Conservation (phyloP, 257 asterid species). For the Ophiorrhiza pumila region DNA sequence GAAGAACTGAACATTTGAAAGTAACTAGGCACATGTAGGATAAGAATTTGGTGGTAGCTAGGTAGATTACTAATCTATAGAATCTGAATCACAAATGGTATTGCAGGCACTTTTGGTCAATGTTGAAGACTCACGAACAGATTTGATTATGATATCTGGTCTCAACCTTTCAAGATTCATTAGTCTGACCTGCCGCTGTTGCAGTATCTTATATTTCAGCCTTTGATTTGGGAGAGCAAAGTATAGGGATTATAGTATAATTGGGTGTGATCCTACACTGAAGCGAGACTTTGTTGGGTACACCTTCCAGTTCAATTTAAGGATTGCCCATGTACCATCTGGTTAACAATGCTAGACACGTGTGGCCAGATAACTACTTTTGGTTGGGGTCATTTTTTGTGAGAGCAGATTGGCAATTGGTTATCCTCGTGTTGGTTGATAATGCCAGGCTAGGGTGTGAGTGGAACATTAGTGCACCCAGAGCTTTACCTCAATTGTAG, state of each 20-base stretch:
- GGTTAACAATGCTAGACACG: conserved; percentile 19
- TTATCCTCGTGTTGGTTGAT: conserved; percentile 26
- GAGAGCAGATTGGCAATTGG: conserved; percentile 16
- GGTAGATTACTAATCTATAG: conserved; percentile 42
- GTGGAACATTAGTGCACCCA: conserved; percentile 22
- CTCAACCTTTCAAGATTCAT: conserved; percentile 41
- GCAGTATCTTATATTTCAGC: conserved; percentile 36
- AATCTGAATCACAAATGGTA: conserved; percentile 51
- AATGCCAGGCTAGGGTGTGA: conserved; percentile 28
- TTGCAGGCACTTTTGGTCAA: conserved; percentile 66
- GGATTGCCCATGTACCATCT: conserved; percentile 23
- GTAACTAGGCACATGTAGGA: conserved; percentile 28
- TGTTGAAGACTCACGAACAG: conserved; percentile 53
- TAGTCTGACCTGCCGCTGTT: conserved; percentile 47
- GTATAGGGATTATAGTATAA: conserved; percentile 27
- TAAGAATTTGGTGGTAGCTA: conserved; percentile 34
- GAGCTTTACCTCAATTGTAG: conserved; percentile 26
- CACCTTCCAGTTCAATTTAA: conserved; percentile 27
- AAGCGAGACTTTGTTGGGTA: conserved; percentile 27
- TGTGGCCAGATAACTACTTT: conserved; percentile 16
- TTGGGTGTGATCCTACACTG: conserved; percentile 22
- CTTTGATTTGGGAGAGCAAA: conserved; percentile 37
- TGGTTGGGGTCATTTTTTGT: conserved; percentile 26
- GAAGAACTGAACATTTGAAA: conserved; percentile 10
- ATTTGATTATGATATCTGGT: conserved; percentile 44